Evolutionary conservation across 306 rosid genomes (phyloP), one percentile per base, ranked within the genome.

Genomic region (Corylus americana): DNA sequence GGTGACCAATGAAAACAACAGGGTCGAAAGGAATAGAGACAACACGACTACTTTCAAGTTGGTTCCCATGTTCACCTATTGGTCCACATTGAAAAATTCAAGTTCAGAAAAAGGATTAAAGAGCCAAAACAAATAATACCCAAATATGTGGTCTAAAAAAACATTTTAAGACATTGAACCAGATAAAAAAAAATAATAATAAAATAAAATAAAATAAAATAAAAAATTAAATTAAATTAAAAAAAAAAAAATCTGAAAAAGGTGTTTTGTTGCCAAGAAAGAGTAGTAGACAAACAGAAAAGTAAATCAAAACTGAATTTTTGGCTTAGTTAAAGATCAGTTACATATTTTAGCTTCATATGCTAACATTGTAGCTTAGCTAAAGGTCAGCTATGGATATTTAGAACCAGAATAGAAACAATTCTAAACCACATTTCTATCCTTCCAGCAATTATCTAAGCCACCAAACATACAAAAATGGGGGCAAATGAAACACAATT

Each of bases 1-100:
- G 0, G 80, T 85, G 13, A 62, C 97, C 54, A 85, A 77, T 63
- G 86, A 89, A 22, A 88, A 74, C 79, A 90, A 84, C 63, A 90
- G 50, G 27, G 80, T 79, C 55, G 90, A 88, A 27, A 92, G 48
- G 58, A 88, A 73, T 8, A 95, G 63, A 70, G 85, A 79, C 64
- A 86, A 71, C 85, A 81, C 81, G 4, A 86, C 64, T 51, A 77
- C 81, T 27, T 79, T 87, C 59, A 80, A 57, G 74, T 63, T 68
- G 80, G 68, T 76, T 83, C 85, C 92, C 97, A 91, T 94, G 17
- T 42, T 78, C 66, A 88, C 81, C 98, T 92, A 77, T 48, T 79
- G 73, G 61, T 61, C 48, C 80, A 64, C 70, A 73, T n/a, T 39
- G 57, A 44, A 50, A 82, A 51, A 69, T 73, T 31, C 55, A 51